A percentile compares a stretch with the other conserved stretches of the same genome.
phyloP scores from a whole-genome alignment of 805 yeast genomes.

The Saturnispora gosingensis region DNA sequence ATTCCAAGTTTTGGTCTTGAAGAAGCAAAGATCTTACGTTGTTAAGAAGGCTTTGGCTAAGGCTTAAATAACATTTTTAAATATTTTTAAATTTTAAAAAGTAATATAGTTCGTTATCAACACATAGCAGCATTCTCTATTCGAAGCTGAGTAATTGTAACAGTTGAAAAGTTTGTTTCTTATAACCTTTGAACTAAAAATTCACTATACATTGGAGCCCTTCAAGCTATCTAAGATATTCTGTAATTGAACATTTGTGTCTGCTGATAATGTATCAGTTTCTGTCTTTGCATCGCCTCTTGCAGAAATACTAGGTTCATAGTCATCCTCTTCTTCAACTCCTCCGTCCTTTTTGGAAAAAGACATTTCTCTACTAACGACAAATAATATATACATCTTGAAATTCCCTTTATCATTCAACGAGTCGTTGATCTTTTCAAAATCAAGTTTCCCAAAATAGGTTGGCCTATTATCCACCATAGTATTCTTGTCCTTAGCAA shows the following conservation, averaged over 20 bases:
- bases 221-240: conserved; percentile 1
- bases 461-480: conserved; percentile 11
- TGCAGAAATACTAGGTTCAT: neutral
- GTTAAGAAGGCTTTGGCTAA: conserved; percentile 95
- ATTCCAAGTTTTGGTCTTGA: conserved; percentile 96
- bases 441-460: conserved; percentile 16
- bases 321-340: conserved; percentile 12
- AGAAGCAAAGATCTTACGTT: conserved; percentile 94
- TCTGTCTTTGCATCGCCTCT: neutral
- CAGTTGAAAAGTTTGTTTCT: neutral
- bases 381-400: conserved; percentile 22
- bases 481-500: conserved; percentile 23
- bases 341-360: conserved; percentile 3
- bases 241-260: neutral
- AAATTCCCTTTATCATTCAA: conserved; percentile 10
- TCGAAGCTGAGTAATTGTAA: neutral
- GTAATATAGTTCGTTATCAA: neutral
- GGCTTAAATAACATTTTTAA: conserved; percentile 47
- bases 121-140: neutral
- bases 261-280: neutral
- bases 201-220: neutral
- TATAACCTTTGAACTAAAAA: neutral
- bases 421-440: conserved; percentile 12
- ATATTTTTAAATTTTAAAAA: neutral
- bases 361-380: conserved; percentile 20